Percentiles rank a stretch among this genome's conserved stretches.
phyloP scores from a whole-genome alignment of 2,329 filamentous ascomycete species.

The Sporothrix brasiliensis region DNA sequence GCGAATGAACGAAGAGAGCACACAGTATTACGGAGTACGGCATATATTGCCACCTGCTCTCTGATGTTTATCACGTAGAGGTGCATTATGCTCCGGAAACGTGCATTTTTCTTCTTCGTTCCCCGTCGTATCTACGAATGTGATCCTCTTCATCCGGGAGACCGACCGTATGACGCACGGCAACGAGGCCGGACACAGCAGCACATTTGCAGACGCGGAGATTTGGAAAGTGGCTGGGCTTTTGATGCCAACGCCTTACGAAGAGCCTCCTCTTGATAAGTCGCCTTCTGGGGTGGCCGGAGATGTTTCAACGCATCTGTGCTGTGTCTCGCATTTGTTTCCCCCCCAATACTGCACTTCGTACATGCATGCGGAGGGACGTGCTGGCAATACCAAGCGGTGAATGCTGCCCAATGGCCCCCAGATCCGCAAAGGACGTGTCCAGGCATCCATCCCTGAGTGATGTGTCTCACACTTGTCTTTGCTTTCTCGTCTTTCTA shows the following conservation, averaged over 20 bases:
- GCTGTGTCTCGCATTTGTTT: background rate
- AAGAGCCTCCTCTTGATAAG: background rate
- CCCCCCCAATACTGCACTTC: background rate
- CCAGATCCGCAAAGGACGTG: background rate
- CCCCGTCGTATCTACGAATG: constrained; percentile 9
- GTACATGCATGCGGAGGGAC: background rate
- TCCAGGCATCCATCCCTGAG: background rate
- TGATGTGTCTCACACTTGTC: background rate
- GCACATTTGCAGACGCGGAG: background rate
- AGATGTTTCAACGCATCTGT: background rate
- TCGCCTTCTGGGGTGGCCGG: background rate
- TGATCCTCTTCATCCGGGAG: background rate
- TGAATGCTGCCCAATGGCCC: constrained; percentile 8
- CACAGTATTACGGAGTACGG: background rate
- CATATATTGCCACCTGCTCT: background rate
- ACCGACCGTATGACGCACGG: background rate
- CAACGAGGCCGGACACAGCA: background rate
- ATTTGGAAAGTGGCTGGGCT: background rate
- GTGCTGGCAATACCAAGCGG: background rate
- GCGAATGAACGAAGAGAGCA: background rate
- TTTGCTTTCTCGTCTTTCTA: background rate
- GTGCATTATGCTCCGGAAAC: background rate
- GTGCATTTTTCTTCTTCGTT: background rate
- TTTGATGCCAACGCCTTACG: constrained; percentile 16
- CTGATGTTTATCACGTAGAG: background rate